Evolutionary conservation across 371 early-diverging fungal species (phyloP).

Genomic region (Lichtheimia ramosa): DNA sequence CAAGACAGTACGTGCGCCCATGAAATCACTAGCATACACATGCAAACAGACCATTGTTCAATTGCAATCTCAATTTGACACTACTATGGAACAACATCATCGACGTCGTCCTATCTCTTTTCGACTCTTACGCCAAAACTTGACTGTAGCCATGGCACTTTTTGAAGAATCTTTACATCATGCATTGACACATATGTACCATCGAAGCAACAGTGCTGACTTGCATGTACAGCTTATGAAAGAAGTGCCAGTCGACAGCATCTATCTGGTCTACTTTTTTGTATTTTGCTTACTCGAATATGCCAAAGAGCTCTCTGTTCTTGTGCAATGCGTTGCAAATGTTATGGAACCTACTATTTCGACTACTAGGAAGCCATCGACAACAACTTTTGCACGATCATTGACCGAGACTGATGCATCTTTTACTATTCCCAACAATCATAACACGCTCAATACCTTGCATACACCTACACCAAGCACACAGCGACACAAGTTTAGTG

Average conservation of each 20-base stretch:
- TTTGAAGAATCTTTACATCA: constrained; percentile 29
- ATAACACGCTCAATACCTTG: constrained; percentile 55
- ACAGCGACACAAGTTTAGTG: constrained; percentile 39
- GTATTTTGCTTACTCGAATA: constrained; percentile 76
- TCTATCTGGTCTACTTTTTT: constrained; percentile 75
- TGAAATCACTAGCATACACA: constrained; percentile 62
- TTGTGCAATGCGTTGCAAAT: constrained; percentile 8
- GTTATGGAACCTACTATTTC: neutral
- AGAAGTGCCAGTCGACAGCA: constrained; percentile 57
- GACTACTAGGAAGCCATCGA: neutral
- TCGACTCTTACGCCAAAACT: constrained; percentile 25
- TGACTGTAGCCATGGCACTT: constrained; percentile 29
- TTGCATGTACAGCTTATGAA: constrained; percentile 40
- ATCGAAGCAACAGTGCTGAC: constrained; percentile 6
- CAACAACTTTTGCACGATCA: neutral
- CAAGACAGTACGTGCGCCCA: constrained; percentile 52
- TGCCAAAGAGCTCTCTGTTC: constrained; percentile 61
- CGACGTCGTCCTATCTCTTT: constrained; percentile 24
- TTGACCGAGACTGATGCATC: neutral
- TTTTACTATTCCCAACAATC: constrained; percentile 39
- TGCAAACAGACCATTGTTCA: constrained; percentile 61
- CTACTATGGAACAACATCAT: constrained; percentile 1
- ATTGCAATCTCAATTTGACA: constrained; percentile 46
- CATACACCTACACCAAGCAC: constrained; percentile 68
- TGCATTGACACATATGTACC: constrained; percentile 16